A percentile compares a stretch with the other conserved stretches of the same genome.
Conservation (phyloP, 2,329 filamentous ascomycete species). For the Arachnomyces sp. region DNA sequence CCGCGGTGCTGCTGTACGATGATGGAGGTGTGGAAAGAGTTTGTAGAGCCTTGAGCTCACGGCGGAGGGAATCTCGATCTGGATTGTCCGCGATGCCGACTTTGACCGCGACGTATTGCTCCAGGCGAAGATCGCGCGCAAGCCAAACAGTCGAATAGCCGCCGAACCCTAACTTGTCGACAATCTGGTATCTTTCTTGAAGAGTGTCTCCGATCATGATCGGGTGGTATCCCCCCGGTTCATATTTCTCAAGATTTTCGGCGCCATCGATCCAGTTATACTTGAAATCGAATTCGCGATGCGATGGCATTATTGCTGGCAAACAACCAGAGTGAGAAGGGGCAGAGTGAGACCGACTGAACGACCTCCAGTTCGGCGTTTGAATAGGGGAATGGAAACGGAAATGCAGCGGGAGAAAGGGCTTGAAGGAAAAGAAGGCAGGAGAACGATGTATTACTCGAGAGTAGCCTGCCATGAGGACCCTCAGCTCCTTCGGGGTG, state of each 20-base stretch:
- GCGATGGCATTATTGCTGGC: conserved; percentile 1
- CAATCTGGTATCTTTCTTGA: conserved; percentile 28
- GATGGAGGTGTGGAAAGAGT: conserved; percentile 11
- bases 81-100: conserved; percentile 16
- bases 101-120: conserved; percentile 24
- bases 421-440: neutral
- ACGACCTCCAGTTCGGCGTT: neutral
- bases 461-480: conserved; percentile 4
- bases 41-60: conserved; percentile 16
- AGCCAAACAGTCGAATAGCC: conserved; percentile 38
- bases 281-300: conserved; percentile 7
- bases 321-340: conserved; percentile 2
- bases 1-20: conserved; percentile 1
- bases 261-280: conserved; percentile 25
- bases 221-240: conserved; percentile 28
- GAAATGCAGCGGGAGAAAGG: conserved; percentile 1
- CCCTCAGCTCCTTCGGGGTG: too few species aligned
- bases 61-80: conserved; percentile 3
- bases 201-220: conserved; percentile 26
- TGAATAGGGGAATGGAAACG: conserved; percentile 2
- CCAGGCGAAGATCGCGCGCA: conserved; percentile 22
- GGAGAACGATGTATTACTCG: neutral
- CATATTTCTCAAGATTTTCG: conserved; percentile 24
- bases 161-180: conserved; percentile 38
- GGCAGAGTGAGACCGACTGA: neutral